Conservation (phyloP, 441 rosid genomes). For the Dalechampia spathulata region DNA sequence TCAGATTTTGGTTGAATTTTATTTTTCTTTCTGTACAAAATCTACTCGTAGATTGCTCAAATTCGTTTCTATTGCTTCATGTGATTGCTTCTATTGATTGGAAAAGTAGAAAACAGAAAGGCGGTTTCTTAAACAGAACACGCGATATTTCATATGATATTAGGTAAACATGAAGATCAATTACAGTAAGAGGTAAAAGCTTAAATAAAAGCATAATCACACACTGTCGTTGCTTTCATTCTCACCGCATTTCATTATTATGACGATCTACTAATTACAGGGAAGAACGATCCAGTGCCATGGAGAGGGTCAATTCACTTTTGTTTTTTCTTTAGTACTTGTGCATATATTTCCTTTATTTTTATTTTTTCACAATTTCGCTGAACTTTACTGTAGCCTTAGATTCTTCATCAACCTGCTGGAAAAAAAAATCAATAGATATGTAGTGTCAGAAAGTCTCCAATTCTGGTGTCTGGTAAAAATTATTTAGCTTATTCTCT, state of each 20-base stretch:
- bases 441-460: not conserved
- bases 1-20: too few relatives aligned
- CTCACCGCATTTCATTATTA: constrained; percentile 3
- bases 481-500: too few relatives aligned
- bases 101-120: too few relatives aligned
- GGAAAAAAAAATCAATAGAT: constrained; percentile 3
- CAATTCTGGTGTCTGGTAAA: not conserved
- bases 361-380: not conserved
- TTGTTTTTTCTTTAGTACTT: constrained; percentile 2
- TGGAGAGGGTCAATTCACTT: not conserved
- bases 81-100: too few relatives aligned
- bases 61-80: too few relatives aligned
- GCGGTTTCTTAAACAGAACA: not conserved
- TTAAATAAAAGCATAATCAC: not conserved
- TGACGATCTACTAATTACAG: constrained; percentile 4
- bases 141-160: constrained; percentile 4
- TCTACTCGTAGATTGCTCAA: too few relatives aligned
- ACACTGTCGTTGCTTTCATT: not conserved
- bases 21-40: too few relatives aligned
- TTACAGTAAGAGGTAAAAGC: constrained; percentile 8
- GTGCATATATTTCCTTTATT: not conserved
- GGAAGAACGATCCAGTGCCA: not conserved
- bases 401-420: constrained; percentile 62
- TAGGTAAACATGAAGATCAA: not conserved
- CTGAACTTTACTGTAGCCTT: constrained; percentile 34